phyloP scores from a whole-genome alignment of 768 basidiomycete genomes.

The Calvatia gigantea region DNA sequence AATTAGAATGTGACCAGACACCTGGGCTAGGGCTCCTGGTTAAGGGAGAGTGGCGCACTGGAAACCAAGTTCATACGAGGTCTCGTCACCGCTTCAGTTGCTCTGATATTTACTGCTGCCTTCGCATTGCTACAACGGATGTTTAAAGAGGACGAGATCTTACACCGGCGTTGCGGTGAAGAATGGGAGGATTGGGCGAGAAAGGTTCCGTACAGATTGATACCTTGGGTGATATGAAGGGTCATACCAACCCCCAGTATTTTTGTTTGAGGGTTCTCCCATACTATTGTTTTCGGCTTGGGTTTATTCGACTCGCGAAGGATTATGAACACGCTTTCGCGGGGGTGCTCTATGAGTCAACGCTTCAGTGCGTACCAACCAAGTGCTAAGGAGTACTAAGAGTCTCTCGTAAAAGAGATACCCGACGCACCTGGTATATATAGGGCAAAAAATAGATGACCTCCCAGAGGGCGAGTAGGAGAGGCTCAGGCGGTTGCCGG shows the following conservation, averaged over 20 bases:
- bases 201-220: conserved; percentile 42
- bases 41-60: conserved; percentile 38
- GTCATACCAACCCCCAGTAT: no score
- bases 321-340: no score
- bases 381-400: no score
- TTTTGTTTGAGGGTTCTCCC: neutral
- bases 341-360: no score
- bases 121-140: conserved; percentile 36
- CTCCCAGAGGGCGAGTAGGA: neutral
- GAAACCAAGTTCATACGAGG: conserved; percentile 27
- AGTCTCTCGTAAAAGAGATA: no score
- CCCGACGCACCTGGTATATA: no score
- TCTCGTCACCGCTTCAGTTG: conserved; percentile 21
- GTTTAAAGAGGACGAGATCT: conserved; percentile 40
- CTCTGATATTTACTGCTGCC: conserved; percentile 27
- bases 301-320: no score
- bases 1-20: neutral
- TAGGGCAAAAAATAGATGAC: neutral
- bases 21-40: conserved; percentile 37
- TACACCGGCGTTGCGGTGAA: conserved; percentile 36
- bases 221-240: conserved; percentile 43
- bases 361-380: no score
- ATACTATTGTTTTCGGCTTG: neutral
- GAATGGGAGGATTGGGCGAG: conserved; percentile 42
- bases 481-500: neutral